These are phyloP conservation scores for Globisporangium cylindrosporum DNA, from an alignment of 352 stramenopile genomes.

Conservation along the genomic window DNA sequence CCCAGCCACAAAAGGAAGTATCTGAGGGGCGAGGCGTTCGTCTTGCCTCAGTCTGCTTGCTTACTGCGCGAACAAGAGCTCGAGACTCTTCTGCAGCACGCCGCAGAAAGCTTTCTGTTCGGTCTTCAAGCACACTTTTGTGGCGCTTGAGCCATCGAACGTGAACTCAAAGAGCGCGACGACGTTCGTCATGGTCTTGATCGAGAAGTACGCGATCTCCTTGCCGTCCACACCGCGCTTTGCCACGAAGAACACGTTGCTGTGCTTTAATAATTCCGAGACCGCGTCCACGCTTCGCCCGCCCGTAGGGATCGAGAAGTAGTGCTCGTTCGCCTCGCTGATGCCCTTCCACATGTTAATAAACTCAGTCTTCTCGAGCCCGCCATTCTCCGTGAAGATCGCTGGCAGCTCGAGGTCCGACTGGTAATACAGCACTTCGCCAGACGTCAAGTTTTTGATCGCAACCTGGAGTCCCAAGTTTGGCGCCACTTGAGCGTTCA, in stretches of 20 bases:
- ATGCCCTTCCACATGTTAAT: slow-evolving; percentile 96
- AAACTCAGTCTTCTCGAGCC: slow-evolving; percentile 91
- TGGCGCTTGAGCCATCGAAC: slow-evolving; percentile 90
- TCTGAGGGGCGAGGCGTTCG: neutral
- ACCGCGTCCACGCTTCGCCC: slow-evolving; percentile 80
- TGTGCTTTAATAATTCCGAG: slow-evolving; percentile 78
- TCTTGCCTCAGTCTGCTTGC: neutral
- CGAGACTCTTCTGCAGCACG: slow-evolving; percentile 88
- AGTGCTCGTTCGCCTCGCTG: slow-evolving; percentile 93
- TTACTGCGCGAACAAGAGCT: slow-evolving; percentile 61
- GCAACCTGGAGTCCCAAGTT: slow-evolving; percentile 92
- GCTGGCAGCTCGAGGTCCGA: slow-evolving; percentile 89
- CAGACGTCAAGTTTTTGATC: slow-evolving; percentile 96
- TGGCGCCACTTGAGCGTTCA: slow-evolving; percentile 69
- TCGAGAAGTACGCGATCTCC: slow-evolving; percentile 95
- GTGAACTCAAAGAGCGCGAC: slow-evolving; percentile 94
- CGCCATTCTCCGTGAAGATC: slow-evolving; percentile 86
- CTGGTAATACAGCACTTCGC: slow-evolving; percentile 96
- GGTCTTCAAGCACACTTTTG: slow-evolving; percentile 95
- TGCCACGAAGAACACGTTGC: slow-evolving; percentile 94
- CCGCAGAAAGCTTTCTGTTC: slow-evolving; percentile 89
- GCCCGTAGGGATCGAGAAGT: slow-evolving; percentile 83
- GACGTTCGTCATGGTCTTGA: slow-evolving; percentile 92
- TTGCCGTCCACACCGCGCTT: slow-evolving; percentile 92
- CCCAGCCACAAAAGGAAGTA: neutral